Conservation (phyloP, 1,284 basidiomycete genomes). For the Rhodotorula glutinis region DNA sequence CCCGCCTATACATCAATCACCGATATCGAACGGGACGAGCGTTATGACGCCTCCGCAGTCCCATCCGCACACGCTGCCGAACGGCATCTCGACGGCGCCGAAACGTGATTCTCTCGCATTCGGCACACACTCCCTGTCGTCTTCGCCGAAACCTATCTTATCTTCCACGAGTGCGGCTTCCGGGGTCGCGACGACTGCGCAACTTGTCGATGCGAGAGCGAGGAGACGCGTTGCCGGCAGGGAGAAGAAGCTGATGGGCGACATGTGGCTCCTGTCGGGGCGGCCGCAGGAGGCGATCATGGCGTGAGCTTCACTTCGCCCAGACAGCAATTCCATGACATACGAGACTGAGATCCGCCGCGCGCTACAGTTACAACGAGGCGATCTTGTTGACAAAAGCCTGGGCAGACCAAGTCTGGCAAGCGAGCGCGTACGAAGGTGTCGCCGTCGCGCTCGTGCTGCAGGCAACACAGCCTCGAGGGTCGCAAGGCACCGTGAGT, state of each 20-base stretch:
- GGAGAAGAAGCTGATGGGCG: constrained; percentile 80
- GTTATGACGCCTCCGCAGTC: constrained; percentile 31
- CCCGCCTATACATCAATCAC: not conserved
- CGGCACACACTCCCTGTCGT: not conserved
- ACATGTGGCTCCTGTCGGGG: constrained; percentile 79
- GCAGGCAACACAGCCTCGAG: constrained; percentile 26
- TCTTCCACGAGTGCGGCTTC: not conserved
- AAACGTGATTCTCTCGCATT: constrained; percentile 35
- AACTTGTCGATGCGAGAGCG: constrained; percentile 31
- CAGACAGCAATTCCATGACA: accelerated
- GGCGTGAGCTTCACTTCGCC: constrained; percentile 56
- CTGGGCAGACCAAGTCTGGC: constrained; percentile 75
- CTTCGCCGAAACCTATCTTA: not conserved
- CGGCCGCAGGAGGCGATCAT: constrained; percentile 71
- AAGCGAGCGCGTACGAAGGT: constrained; percentile 79
- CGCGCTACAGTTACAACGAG: constrained; percentile 69
- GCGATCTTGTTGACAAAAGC: constrained; percentile 67
- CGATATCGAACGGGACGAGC: constrained; percentile 20
- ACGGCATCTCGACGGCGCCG: constrained; percentile 24
- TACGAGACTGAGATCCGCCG: not conserved
- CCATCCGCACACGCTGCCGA: constrained; percentile 22
- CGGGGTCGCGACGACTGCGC: not conserved
- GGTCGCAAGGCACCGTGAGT: constrained; percentile 8
- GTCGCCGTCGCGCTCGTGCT: constrained; percentile 53
- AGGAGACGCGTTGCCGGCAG: constrained; percentile 54